Evolutionary conservation across 306 rosid species (phyloP), one percentile per base, ranked within the genome.

Genomic region (Ammopiptanthus mongolicus): DNA sequence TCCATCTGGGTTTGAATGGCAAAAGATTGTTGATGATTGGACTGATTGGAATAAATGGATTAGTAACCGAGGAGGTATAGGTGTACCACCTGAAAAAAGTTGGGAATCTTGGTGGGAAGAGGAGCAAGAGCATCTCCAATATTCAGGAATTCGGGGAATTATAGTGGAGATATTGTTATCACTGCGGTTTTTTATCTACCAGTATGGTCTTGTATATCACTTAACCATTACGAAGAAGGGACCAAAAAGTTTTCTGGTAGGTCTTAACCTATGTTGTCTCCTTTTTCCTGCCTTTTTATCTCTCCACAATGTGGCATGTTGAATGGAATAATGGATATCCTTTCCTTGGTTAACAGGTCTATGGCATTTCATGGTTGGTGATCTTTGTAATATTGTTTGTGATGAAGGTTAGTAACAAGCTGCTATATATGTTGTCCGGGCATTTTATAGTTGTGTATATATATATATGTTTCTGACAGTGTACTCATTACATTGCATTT

Each of bases 331-430:
- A 80, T 70, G 29, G 11, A 64, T 62, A 42, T 53, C 5, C 33
- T 75, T 67, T 77, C 64, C 42, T 76, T 81, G 68, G 56, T 58
- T 48, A 42, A 73, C 93, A 95, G 97, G 93, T 95, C 17, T 95
- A 95, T 82, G 99, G 99, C 71, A 64, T 92, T 73, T 95, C 99
- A 23, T 95, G 99, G 99, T 75, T 95, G 90, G 99, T 95, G 88
- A 95, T 95, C 72, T 34, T 95, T 36, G 78, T 92, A 59, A 82
- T 95, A 78, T 81, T 95, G 87, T 92, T 92, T 68, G 97, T 95
- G 70, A 95, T 95, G 97, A 95, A 95, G 99, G 99, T 92, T 69
- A 86, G 91, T 88, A 51, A 47, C 68, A 44, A 28, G 65, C 39
- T 69, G 58, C 66, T 37, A 28, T 11, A 12, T 77, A 37, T 67